These are phyloP conservation scores for Salix suchowensis DNA, from an alignment of 345 rosid genomes.

Conservation along the genomic window DNA sequence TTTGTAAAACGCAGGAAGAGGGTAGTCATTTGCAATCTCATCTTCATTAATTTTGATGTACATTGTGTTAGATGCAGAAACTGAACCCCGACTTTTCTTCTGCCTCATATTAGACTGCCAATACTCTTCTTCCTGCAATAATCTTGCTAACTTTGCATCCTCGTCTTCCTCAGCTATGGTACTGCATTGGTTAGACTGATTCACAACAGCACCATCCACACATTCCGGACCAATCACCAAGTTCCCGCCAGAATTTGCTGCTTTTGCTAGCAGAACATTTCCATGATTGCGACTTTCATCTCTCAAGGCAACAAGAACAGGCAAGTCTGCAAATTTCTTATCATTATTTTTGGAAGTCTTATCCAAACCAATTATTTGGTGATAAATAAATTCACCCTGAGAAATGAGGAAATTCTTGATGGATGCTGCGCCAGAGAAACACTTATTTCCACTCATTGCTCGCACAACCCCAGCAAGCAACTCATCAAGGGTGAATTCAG, in stretches of 20 bases:
- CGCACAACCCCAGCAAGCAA: slow-evolving; percentile 31
- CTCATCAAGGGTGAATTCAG: slow-evolving; percentile 23
- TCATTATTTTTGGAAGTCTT: slow-evolving; percentile 21
- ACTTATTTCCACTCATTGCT: slow-evolving; percentile 24
- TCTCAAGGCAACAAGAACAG: slow-evolving; percentile 20
- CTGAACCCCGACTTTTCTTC: slow-evolving; percentile 37
- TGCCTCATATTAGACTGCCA: slow-evolving; percentile 51
- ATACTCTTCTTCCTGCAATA: slow-evolving; percentile 70
- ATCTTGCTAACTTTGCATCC: slow-evolving; percentile 53
- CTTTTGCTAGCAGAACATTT: slow-evolving; percentile 8
- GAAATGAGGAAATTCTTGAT: slow-evolving; percentile 21
- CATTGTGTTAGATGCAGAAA: slow-evolving; percentile 40
- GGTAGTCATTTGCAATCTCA: slow-evolving; percentile 80
- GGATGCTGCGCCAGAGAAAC: slow-evolving; percentile 19
- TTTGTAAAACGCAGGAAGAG: slow-evolving; percentile 70
- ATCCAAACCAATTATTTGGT: slow-evolving; percentile 25
- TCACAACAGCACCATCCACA: slow-evolving; percentile 13
- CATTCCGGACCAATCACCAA: slow-evolving; percentile 29
- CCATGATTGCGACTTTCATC: slow-evolving; percentile 14
- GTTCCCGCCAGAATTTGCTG: neutral
- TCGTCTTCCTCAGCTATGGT: slow-evolving; percentile 48
- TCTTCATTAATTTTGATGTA: slow-evolving; percentile 80
- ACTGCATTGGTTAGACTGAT: slow-evolving; percentile 18
- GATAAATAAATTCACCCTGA: slow-evolving; percentile 26
- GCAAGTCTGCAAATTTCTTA: slow-evolving; percentile 13